Conservation (phyloP, 495 filamentous ascomycete genomes). For the Stereocaulon alpinum region DNA sequence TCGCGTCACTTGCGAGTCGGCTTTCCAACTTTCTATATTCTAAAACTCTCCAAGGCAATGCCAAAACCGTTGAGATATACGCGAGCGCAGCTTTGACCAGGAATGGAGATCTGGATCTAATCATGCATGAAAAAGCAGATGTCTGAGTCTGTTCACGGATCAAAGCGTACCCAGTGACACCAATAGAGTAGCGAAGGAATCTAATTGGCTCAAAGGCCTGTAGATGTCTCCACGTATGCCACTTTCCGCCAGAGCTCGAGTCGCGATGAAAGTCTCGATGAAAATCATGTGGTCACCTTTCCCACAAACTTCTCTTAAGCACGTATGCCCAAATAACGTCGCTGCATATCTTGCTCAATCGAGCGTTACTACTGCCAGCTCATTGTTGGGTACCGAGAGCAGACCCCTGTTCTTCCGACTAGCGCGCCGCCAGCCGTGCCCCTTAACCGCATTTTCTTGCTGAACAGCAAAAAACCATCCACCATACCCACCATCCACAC, state of each 20-base stretch:
- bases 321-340: not conserved
- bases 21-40: not conserved
- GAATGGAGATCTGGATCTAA: not conserved
- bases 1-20: too few relatives aligned
- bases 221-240: not conserved
- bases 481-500: not conserved
- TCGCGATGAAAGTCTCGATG: not conserved
- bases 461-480: not conserved
- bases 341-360: not conserved
- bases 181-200: slow-evolving; percentile 3
- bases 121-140: slow-evolving; percentile 2
- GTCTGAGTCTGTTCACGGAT: slow-evolving; percentile 1
- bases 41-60: too few relatives aligned
- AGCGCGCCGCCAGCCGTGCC: slow-evolving; percentile 5
- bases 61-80: not conserved
- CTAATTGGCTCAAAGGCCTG: not conserved
- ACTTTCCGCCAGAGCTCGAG: not conserved
- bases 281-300: not conserved
- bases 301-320: not conserved
- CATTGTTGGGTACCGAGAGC: slow-evolving; percentile 1
- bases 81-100: not conserved
- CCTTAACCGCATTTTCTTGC: slow-evolving; percentile 5
- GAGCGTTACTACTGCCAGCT: not conserved
- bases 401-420: slow-evolving; percentile 3
- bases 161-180: slow-evolving; percentile 3